These are phyloP conservation scores for Leccinum obscurum DNA, from an alignment of 768 basidiomycete genomes.

Conservation along the genomic window DNA sequence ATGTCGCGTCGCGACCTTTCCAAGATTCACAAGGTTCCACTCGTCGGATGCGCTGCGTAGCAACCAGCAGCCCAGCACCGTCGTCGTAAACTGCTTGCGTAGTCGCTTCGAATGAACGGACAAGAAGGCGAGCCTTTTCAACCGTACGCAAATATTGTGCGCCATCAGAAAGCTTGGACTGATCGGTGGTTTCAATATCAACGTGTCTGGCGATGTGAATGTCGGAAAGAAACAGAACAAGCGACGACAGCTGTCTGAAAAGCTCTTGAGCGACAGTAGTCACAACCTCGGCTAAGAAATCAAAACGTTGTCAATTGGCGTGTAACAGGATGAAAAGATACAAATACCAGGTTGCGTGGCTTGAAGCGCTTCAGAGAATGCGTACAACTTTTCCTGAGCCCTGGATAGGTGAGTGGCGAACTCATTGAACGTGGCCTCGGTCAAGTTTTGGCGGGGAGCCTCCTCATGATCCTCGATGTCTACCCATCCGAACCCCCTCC, in stretches of 20 bases:
- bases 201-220: constrained; percentile 53
- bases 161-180: constrained; percentile 35
- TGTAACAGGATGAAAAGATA: neutral
- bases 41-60: constrained; percentile 36
- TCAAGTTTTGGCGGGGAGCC: constrained; percentile 30
- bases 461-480: constrained; percentile 35
- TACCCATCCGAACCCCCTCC: constrained; percentile 58
- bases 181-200: constrained; percentile 46
- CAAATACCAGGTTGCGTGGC: constrained; percentile 24
- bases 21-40: constrained; percentile 27
- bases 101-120: constrained; percentile 48
- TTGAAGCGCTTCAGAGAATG: constrained; percentile 20
- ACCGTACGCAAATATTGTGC: constrained; percentile 42
- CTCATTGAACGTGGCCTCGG: constrained; percentile 33
- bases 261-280: constrained; percentile 32
- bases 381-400: constrained; percentile 32
- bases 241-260: constrained; percentile 40
- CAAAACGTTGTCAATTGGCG: constrained; percentile 1
- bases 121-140: constrained; percentile 44
- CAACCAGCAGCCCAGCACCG: constrained; percentile 40
- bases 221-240: constrained; percentile 44
- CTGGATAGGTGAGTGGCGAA: constrained; percentile 27
- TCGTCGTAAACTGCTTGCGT: constrained; percentile 55
- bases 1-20: constrained; percentile 23
- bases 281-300: constrained; percentile 23